Base-by-base conservation (phyloP, 495 filamentous ascomycete genomes). In the Acidomyces sp. region DNA sequence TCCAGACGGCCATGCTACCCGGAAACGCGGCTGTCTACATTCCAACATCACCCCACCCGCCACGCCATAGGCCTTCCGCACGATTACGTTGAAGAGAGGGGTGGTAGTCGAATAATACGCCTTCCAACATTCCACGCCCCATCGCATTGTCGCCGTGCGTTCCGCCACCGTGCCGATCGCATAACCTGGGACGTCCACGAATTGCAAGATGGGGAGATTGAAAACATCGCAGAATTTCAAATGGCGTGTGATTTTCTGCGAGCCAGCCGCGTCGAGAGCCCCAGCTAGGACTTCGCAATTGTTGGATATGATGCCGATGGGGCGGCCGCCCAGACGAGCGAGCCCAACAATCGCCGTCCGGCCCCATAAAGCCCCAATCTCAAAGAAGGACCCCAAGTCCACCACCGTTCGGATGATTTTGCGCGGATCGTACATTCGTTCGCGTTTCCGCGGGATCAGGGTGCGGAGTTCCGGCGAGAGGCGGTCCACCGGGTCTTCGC, bases 221-320 rank as follows among this genome's bases (percentile, higher is more conserved):
- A 77, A 74, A 33, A 77, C 65, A 54, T 78, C 74, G 44, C 70
- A 74, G 48, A 77, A 60, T 46, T 77, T 78, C 31, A 77, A 54
- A 45, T 72, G 55, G 1, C 70, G 58, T 0, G 67, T 70, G 25
- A 77, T 55, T 45, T 78, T 77, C 49, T 77, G 72, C 16, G 66
- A 69, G 3, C 72, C 72, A 2, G 62, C 61, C 4, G 74, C 71
- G 54, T 77, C 74, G 4, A 78, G 53, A 1, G 74, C 74, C 3
- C 74, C 74, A 10, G 70, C 66, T 48, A 72, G 72, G 9, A 72
- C 66, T 54, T 77, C 74, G 40, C 71, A 72, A 48, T 77, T 73
- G 20, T 70, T 53, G 3, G 66, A 65, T 26, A 76, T 62, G 9
- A 77, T 61, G 7, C 74, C 74, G 26, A 76, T 62, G 4, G 74